Evolutionary conservation across 1,284 basidiomycete species (phyloP).

Genomic region (Austropuccinia psidii): DNA sequence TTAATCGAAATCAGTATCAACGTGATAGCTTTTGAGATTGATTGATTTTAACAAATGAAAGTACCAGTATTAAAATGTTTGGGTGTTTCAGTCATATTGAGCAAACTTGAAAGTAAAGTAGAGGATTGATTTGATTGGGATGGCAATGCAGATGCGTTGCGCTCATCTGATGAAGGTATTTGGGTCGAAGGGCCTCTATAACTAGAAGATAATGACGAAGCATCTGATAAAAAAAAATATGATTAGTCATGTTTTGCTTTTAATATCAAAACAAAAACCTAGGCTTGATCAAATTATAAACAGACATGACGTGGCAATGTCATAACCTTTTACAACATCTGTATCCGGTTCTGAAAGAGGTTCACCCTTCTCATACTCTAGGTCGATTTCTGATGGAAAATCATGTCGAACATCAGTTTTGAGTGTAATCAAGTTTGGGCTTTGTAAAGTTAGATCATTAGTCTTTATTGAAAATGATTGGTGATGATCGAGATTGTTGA

Average conservation of each 20-base stretch:
- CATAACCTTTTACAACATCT: conserved; percentile 19
- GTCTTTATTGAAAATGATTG: no score
- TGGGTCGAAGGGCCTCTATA: conserved; percentile 17
- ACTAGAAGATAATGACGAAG: conserved; percentile 23
- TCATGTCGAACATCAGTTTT: background rate
- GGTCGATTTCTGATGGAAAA: background rate
- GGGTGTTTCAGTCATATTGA: background rate
- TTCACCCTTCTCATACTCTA: background rate
- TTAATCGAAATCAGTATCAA: no score
- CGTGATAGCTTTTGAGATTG: background rate
- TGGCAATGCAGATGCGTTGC: background rate
- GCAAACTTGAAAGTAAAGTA: background rate
- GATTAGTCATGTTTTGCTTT: background rate
- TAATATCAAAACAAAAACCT: background rate
- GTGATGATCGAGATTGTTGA: no score
- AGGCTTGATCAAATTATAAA: background rate
- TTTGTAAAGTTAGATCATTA: no score
- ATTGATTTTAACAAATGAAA: background rate
- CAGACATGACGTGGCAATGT: conserved; percentile 28
- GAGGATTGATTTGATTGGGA: background rate
- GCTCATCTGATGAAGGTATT: background rate
- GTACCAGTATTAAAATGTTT: background rate
- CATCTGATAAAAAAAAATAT: conserved; percentile 3
- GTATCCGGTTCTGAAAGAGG: conserved; percentile 25
- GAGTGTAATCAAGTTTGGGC: background rate